These are phyloP conservation scores for Arachis stenosperma DNA, from an alignment of 306 rosid species.

Conservation along the genomic window DNA sequence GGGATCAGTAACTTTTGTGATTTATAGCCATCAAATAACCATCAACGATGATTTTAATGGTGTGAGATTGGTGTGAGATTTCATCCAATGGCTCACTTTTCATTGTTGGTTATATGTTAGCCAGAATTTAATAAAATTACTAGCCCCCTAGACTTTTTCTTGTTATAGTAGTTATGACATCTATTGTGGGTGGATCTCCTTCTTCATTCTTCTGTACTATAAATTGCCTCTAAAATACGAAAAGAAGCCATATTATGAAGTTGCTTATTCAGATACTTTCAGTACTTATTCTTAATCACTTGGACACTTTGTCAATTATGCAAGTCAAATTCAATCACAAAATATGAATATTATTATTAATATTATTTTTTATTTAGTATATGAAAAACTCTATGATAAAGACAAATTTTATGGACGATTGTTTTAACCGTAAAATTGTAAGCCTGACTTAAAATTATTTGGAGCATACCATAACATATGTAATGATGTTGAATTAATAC, in stretches of 20 bases:
- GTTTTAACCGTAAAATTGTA: conserved; percentile 2
- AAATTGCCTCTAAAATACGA: conserved; percentile 63
- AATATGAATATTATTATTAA: conserved; percentile 13
- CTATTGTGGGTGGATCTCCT: conserved; percentile 64
- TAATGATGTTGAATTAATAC: conserved; percentile 23
- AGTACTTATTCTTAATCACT: conserved; percentile 26
- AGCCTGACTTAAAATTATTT: conserved; percentile 19
- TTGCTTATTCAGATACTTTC: conserved; percentile 24
- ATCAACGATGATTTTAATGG: too few relatives aligned
- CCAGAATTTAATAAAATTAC: too few relatives aligned
- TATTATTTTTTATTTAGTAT: neutral
- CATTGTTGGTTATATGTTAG: too few relatives aligned
- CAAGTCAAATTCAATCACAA: conserved; percentile 13
- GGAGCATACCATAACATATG: neutral
- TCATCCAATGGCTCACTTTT: too few relatives aligned
- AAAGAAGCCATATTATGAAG: conserved; percentile 70
- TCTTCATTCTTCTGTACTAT: conserved; percentile 59
- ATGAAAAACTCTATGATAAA: neutral
- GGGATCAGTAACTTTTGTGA: too few relatives aligned
- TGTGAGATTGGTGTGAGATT: too few relatives aligned
- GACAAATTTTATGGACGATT: conserved; percentile 1
- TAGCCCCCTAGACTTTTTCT: too few relatives aligned
- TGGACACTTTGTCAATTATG: neutral
- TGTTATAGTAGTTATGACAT: too few relatives aligned
- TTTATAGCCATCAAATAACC: too few relatives aligned